These are phyloP conservation scores for Penicillium occitanis DNA, from an alignment of 2,329 filamentous ascomycete genomes.

Conservation along the genomic window DNA sequence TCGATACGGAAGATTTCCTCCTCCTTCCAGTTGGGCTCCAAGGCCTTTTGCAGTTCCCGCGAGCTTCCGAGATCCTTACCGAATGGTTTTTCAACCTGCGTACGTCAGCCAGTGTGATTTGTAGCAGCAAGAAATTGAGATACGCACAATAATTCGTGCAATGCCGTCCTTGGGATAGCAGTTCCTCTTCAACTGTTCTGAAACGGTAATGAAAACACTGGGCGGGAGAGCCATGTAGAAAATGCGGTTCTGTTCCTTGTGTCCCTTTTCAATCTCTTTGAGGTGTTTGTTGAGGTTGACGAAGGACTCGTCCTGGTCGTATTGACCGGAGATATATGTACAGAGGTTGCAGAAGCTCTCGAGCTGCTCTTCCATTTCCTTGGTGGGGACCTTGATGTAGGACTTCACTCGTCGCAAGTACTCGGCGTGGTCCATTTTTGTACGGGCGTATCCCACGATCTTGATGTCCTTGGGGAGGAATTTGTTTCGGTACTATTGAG, in stretches of 20 bases:
- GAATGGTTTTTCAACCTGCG: constrained; percentile 96
- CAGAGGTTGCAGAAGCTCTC: constrained; percentile 85
- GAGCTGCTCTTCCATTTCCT: constrained; percentile 94
- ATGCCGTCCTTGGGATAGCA: constrained; percentile 92
- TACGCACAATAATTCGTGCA: constrained; percentile 82
- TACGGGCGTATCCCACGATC: constrained; percentile 98
- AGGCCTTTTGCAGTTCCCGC: constrained; percentile 87
- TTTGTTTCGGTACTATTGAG: constrained; percentile 85
- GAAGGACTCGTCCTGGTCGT: constrained; percentile 96
- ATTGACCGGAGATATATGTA: constrained; percentile 94
- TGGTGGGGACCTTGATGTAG: constrained; percentile 98
- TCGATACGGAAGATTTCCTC: constrained; percentile 99
- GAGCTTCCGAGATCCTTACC: constrained; percentile 96
- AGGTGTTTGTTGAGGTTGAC: constrained; percentile 80
- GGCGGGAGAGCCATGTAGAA: constrained; percentile 99
- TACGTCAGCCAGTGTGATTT: constrained; percentile 25
- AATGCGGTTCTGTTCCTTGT: constrained; percentile 81
- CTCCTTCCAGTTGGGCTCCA: constrained; percentile 97
- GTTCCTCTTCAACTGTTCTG: constrained; percentile 93
- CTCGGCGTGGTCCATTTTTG: constrained; percentile 98
- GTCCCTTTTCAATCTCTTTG: constrained; percentile 76
- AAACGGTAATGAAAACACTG: constrained; percentile 96
- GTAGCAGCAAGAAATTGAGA: neutral
- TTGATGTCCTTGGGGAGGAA: constrained; percentile 95
- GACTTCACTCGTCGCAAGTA: constrained; percentile 92